Evolutionary conservation across 2,329 filamentous ascomycete species (phyloP).

Genomic region (Zymoseptoria ardabiliae): DNA sequence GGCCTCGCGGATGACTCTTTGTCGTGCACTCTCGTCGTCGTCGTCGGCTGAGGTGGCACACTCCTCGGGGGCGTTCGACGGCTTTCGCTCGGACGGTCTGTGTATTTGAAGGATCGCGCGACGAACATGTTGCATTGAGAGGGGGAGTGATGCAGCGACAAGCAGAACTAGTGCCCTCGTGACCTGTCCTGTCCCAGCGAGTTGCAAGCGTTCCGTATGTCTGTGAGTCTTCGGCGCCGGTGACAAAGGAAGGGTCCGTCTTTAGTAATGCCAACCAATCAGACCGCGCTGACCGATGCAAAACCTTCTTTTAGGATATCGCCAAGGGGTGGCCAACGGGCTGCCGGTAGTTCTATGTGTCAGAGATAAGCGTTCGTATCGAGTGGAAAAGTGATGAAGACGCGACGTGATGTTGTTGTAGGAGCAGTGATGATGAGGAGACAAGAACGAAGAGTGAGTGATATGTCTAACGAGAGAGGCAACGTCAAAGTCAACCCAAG

Average conservation of each 20-base stretch:
- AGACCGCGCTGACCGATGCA: not conserved
- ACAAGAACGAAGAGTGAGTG: not conserved
- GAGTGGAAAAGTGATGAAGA: not conserved
- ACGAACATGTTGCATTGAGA: slow-evolving; percentile 34
- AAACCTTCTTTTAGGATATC: not conserved
- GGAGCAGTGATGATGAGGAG: not conserved
- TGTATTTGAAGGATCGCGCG: slow-evolving; percentile 39
- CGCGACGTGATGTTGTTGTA: not conserved
- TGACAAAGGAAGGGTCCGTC: not conserved
- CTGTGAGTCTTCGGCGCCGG: not conserved
- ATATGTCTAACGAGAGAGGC: not conserved
- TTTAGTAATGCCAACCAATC: not conserved
- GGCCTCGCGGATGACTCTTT: slow-evolving; percentile 12
- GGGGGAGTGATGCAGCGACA: not conserved
- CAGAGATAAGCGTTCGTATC: not conserved
- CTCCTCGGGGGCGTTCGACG: not conserved
- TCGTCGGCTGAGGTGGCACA: slow-evolving; percentile 3
- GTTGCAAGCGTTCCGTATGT: not conserved
- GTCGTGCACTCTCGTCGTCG: not conserved
- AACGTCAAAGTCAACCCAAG: not conserved
- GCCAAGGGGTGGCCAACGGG: not conserved
- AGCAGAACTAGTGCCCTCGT: not conserved
- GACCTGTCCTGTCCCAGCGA: no score
- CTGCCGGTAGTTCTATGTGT: not conserved
- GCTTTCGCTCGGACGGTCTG: slow-evolving; percentile 15